These are phyloP conservation scores for Cenchrus fungigraminus DNA, from an alignment of 176 grass and related monocot species.

Conservation along the genomic window DNA sequence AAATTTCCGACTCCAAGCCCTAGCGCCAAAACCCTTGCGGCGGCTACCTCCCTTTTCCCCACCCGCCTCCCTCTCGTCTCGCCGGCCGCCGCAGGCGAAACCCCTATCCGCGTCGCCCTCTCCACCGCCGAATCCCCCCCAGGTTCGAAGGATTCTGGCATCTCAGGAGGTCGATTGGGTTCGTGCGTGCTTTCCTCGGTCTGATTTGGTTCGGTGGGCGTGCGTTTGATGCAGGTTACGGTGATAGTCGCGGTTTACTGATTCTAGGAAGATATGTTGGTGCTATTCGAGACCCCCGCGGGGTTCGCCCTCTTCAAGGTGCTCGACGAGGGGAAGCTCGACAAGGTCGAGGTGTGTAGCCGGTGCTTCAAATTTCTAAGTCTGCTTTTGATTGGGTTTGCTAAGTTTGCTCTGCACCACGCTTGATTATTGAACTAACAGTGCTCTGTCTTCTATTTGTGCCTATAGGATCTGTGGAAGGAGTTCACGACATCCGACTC, in stretches of 20 bases:
- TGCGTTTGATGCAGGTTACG: not conserved
- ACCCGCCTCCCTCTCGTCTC: not conserved
- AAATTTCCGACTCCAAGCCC: constrained; percentile 22
- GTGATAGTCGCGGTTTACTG: not conserved
- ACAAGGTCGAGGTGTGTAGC: constrained; percentile 65
- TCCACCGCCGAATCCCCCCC: not conserved
- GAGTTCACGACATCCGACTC: constrained; percentile 66
- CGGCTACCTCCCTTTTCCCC: constrained; percentile 8
- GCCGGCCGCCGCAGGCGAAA: constrained; percentile 16
- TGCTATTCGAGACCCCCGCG: constrained; percentile 80
- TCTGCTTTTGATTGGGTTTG: not conserved
- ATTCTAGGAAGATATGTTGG: constrained; percentile 51
- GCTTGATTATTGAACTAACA: not conserved
- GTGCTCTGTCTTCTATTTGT: not conserved
- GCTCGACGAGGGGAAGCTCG: constrained; percentile 86
- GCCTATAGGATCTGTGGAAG: constrained; percentile 72
- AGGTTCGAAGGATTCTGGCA: not conserved
- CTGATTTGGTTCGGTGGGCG: not conserved
- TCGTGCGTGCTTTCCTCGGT: not conserved
- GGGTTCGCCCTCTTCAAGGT: constrained; percentile 96
- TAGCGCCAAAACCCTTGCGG: constrained; percentile 26
- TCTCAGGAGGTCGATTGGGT: not conserved
- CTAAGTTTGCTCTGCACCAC: not conserved
- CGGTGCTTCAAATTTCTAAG: not conserved
- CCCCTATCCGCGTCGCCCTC: not conserved